Base-by-base conservation (phyloP, 2,329 filamentous ascomycete genomes). In the Cordyceps fumosorosea region DNA sequence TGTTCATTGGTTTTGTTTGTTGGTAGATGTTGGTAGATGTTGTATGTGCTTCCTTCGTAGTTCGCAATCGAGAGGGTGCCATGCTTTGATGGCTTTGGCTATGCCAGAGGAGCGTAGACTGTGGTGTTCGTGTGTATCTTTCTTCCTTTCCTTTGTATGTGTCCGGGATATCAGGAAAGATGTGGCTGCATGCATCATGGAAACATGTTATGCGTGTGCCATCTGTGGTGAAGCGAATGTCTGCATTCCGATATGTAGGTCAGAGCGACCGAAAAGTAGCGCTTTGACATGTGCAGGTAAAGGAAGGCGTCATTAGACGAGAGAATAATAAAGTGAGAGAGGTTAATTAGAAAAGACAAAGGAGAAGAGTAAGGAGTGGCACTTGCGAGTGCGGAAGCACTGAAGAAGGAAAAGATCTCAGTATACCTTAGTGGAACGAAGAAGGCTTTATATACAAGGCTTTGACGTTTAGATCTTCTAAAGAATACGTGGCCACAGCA, bases 331-430 rank as follows among this genome's bases (percentile, higher is more conserved):
- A 26, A 29, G 34, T 37, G 34, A 37, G 34, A 12, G 34, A 14
- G 34, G 34, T 37, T 11, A 12, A 7, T 29, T 29, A n/a, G 29
- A 14, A 37, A 12, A 3, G 40, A 44, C 18, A 44, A 7, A 44
- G 40, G 40, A n/a, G 4, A 45, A 10, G 26, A 6, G 11, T 20
- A 20, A 56, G 10, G 2, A 12, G 24, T 24, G 10, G 6, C n/a
- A 29, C 12, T 34, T 29, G 29, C 29, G 56, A 58, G 56, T 58
- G 56, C n/a, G 32, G 44, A 40, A 58, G 56, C 56, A 58, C 56
- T 58, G 32, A 45, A 26, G 44, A 50, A 24, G 22, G 16, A 58
- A 37, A 16, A 26, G 7, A 26, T 8, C 26, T 34, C n/a, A 18
- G 6, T 7, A 5, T 26, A 3, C 14, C 20, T 50, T 26, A 12